Evolutionary conservation across 441 rosid genomes (phyloP).

Genomic region (Cnidoscolus chayamansa): DNA sequence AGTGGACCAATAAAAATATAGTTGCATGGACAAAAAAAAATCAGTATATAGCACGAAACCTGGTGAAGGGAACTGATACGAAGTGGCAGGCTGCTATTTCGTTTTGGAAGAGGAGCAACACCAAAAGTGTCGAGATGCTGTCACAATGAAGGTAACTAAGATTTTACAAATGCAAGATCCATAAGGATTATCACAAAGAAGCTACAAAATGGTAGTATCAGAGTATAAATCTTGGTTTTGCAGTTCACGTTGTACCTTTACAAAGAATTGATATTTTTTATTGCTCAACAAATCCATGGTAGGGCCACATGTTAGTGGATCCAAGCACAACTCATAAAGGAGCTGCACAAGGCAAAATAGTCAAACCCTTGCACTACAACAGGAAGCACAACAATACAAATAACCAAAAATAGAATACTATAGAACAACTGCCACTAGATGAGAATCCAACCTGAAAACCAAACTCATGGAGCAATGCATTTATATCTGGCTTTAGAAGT

Average conservation of each 20-base stretch:
- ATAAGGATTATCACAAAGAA: slow-evolving; percentile 6
- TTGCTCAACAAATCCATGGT: slow-evolving; percentile 82
- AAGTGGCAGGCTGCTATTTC: slow-evolving; percentile 77
- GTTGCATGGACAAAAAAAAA: slow-evolving; percentile 10
- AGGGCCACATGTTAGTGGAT: slow-evolving; percentile 80
- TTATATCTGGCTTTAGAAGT: slow-evolving; percentile 69
- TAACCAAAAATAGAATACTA: background rate
- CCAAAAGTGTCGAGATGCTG: slow-evolving; percentile 89
- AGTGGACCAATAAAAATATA: background rate
- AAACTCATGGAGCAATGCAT: slow-evolving; percentile 83
- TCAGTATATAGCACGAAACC: slow-evolving; percentile 39
- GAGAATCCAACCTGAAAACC: slow-evolving; percentile 74
- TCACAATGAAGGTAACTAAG: slow-evolving; percentile 16
- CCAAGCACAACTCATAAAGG: slow-evolving; percentile 80
- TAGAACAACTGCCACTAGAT: slow-evolving; percentile 12
- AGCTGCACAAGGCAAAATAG: slow-evolving; percentile 50
- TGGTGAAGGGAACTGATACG: slow-evolving; percentile 98
- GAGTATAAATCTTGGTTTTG: slow-evolving; percentile 18
- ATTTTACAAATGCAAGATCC: slow-evolving; percentile 8
- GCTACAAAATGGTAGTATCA: slow-evolving; percentile 9
- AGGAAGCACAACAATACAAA: slow-evolving; percentile 9
- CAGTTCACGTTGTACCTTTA: slow-evolving; percentile 44
- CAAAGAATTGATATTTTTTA: slow-evolving; percentile 79
- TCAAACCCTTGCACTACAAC: slow-evolving; percentile 8
- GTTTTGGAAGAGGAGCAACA: slow-evolving; percentile 83